Base-by-base conservation (phyloP, 441 rosid species). In the Populus hybrid region DNA sequence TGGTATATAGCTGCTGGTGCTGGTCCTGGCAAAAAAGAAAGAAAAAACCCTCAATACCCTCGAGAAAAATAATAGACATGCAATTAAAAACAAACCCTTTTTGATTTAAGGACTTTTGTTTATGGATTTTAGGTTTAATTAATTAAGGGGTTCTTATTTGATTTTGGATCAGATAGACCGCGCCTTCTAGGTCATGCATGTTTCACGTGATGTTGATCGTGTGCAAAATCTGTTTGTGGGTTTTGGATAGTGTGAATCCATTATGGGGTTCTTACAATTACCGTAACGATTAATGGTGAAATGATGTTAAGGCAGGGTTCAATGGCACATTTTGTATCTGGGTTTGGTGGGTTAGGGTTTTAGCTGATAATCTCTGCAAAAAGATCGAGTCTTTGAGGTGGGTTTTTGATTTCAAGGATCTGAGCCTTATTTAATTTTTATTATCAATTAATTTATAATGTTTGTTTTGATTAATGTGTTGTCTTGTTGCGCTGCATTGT, bases 251-350 rank as follows among this genome's bases (percentile, higher is more conserved):
- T 64, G 68, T 59, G 28, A 23, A 61, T 61, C 65, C 28, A 23
- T 61, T 61, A 24, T 61, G 24, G 28, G 24, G 24, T 21, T 66
- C 5, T 20, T 74, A 21, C 5, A 56, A 11, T 61, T 75, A 80
- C 50, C 23, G 64, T 59, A 50, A 76, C 68, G 73, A 40, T 80
- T 56, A n/a, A 69, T 74, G 31, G 74, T 65, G 29, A 71, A 36
- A 76, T 76, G 66, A 26, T 76, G 72, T 29, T 82, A 84, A 76
- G 80, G 82, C 77, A 75, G 82, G 85, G 79, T 85, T 84, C 66
- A 80, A 75, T 20, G 75, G 69, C 75, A 81, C 75, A 21, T 76
- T 84, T 28, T 74, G 67, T 74, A 74, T 69, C 78, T 79, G 84
- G 84, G 80, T 79, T 64, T 72, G 50, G 71, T 50, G 16, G 21